Base-by-base conservation (phyloP, 2,329 filamentous ascomycete genomes). In the Aspergillus ustus region DNA sequence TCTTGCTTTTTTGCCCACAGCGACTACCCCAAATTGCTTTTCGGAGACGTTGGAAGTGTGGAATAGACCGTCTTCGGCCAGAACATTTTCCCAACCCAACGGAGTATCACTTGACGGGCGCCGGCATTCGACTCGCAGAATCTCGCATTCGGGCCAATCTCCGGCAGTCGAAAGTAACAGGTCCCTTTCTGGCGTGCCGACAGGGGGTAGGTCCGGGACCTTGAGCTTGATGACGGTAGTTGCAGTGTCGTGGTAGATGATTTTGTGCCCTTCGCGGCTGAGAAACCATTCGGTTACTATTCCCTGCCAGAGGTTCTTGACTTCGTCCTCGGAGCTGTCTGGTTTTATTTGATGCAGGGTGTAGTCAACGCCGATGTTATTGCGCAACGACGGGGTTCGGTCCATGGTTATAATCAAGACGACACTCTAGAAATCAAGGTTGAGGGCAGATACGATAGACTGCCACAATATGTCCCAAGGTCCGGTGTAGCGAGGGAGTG, bases 241-340 rank as follows among this genome's bases (percentile, higher is more conserved):
- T 46, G 15, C 34, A 7, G 56, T 2, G 22, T 9, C 40, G 15
- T 51, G 45, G 37, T 45, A 31, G 17, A 45, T 56, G 22, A n/a
- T 44, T 19, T 51, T 58, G 46, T 58, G 45, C 15, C 55, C 55
- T 9, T 52, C 4, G 7, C 46, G 46, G 20, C n/a, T 7, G n/a
- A 11, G 54, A 45, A 57, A 58, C 55, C 55, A 58, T 15, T 43
- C 34, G n/a, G 8, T 52, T 22, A 58, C 9, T 28, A 58, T 52
- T 19, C 9, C 31, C 31, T 52, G 46, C 55, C 55, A 58, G 53
- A 25, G 5, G 1, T 7, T 15, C n/a, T 52, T 31, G 46, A 51
- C 44, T 7, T 29, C 22, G 11, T 40, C 45, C 25, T 44, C 46
- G 4, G 8, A 46, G 46, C 29, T 51, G 3, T 52, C 2, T 51